phyloP scores from a whole-genome alignment of 2,329 filamentous ascomycete genomes.

The Cercospora beticola region DNA sequence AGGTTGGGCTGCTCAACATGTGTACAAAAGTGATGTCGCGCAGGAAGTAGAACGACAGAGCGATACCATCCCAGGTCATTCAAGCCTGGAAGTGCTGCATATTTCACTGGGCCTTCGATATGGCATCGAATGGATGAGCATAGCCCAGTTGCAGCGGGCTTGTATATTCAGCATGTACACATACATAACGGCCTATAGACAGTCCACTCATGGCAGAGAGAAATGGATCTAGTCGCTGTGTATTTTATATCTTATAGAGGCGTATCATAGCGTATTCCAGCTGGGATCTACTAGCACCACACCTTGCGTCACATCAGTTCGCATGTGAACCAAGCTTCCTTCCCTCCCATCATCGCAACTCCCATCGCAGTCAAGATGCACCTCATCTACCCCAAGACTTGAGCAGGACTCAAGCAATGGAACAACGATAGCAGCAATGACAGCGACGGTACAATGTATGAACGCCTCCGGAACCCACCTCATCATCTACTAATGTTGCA shows the following conservation, averaged over 20 bases:
- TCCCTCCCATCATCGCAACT: slow-evolving; percentile 8
- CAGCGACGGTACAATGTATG: slow-evolving; percentile 21
- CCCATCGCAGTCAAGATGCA: not conserved
- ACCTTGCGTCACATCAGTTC: slow-evolving; percentile 10
- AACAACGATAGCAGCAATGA: slow-evolving; percentile 13
- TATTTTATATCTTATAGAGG: not conserved
- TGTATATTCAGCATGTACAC: slow-evolving; percentile 19
- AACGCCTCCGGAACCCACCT: not conserved
- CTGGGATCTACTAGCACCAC: not conserved
- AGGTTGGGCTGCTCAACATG: slow-evolving; percentile 88
- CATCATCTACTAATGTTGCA: slow-evolving; percentile 8
- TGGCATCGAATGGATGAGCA: not conserved
- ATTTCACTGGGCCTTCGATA: not conserved
- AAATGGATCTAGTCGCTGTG: not conserved
- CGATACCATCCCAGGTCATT: not conserved
- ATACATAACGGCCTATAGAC: slow-evolving; percentile 12
- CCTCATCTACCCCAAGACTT: slow-evolving; percentile 8
- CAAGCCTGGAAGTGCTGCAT: not conserved
- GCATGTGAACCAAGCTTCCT: slow-evolving; percentile 7
- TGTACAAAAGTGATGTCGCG: slow-evolving; percentile 87
- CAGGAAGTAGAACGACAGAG: slow-evolving; percentile 61
- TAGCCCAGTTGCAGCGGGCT: not conserved
- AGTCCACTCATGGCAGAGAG: slow-evolving; percentile 2
- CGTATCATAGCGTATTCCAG: not conserved
- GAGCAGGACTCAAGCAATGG: slow-evolving; percentile 25